Base-by-base conservation (phyloP, 768 basidiomycete species). In the Lactarius vividus region DNA sequence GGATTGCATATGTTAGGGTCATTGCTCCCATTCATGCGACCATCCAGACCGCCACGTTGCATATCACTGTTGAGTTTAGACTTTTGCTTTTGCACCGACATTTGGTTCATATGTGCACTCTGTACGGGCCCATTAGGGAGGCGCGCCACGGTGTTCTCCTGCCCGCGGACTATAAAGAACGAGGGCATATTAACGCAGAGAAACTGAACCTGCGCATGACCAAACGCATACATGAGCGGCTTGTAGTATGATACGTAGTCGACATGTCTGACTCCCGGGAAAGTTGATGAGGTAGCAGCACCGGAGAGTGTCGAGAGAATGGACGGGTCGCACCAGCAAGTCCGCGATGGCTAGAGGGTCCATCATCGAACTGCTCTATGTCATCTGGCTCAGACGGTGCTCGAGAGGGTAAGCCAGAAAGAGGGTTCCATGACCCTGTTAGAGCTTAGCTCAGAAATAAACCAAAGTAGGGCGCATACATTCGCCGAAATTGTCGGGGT, bases 1-100 rank as follows among this genome's bases (percentile, higher is more conserved):
- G 75, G 65, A 66, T 80, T 65, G 35, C 53, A 33, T 16, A 57
- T 59, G 42, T 33, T 59, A 37, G 13, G 9, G 31, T 23, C 7
- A 6, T 31, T 26, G 42, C 44, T 39, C 18, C 10, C 49, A 37
- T 20, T 42, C 20, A n/a, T 3, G 15, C 31, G 16, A 33, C 23
- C 29, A 53, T 54, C 29, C 29, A 57, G 44, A 20, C 31, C 2
- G 16, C 35, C 37, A 16, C 37, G 20, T 40, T 57, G 42, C 44
- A 49, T 28, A 40, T n/a, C 35, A 29, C n/a, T 1, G 15, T 20
- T 28, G 10, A 33, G 13, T 28, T 26, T 59, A 26, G 54, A 16
- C 15, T 13, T 56, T n/a, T 49, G 54, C 26, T 26, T 29, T 37
- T 55, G 20, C 4, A 20, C 23, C 26, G 20, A 18, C 15, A 10